These are phyloP conservation scores for Nicotiana knightiana DNA, from an alignment of 257 asterid genomes.

Conservation along the genomic window DNA sequence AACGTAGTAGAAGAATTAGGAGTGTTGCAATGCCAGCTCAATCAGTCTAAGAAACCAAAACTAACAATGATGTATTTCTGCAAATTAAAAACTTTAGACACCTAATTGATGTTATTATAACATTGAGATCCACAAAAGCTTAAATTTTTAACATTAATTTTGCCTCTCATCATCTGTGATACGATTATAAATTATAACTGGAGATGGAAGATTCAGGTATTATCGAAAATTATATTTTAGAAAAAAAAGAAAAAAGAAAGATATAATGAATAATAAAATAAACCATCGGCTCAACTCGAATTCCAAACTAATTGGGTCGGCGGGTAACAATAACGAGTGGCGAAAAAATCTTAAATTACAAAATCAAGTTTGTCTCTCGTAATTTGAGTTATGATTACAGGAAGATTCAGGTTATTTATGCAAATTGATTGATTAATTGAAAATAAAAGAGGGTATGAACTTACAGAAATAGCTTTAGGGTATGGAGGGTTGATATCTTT, in stretches of 20 bases:
- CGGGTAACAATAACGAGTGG: not conserved
- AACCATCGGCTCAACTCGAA: not conserved
- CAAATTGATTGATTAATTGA: not conserved
- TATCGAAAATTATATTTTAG: not conserved
- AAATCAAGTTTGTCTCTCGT: not conserved
- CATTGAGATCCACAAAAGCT: not conserved
- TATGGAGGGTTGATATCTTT: conserved; percentile 34
- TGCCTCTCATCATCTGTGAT: not conserved
- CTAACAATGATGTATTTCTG: not conserved
- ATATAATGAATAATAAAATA: not conserved
- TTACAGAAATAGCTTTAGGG: conserved; percentile 62
- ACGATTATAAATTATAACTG: not conserved
- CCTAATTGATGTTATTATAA: not conserved
- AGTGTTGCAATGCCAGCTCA: not conserved
- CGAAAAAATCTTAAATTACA: not conserved
- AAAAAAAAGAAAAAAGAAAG: not conserved
- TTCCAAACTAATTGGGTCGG: not conserved
- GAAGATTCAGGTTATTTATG: not conserved
- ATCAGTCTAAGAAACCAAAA: not conserved
- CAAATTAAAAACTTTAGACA: not conserved
- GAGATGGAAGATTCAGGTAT: not conserved
- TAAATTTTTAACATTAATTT: not conserved
- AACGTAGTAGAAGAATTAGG: not conserved
- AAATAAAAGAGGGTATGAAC: not conserved
- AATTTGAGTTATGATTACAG: not conserved